Evolutionary conservation across 495 filamentous ascomycete genomes (phyloP).

Genomic region (Aspergillus ellipticus): DNA sequence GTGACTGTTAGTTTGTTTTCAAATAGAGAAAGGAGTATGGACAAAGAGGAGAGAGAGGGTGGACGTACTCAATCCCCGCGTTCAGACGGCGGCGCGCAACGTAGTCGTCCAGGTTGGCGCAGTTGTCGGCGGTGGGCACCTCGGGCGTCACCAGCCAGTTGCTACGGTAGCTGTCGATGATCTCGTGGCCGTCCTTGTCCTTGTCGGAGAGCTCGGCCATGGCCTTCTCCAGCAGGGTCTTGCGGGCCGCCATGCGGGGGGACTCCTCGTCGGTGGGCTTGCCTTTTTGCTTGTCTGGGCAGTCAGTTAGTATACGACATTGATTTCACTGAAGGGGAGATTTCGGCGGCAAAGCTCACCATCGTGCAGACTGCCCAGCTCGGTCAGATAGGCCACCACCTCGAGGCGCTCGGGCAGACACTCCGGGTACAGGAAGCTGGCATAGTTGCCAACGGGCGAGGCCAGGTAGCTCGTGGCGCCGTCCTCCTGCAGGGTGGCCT

Average conservation of each 20-base stretch:
- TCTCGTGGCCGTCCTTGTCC: slow-evolving; percentile 14
- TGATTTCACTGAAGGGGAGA: neutral
- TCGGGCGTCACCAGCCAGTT: slow-evolving; percentile 13
- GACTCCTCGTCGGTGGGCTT: slow-evolving; percentile 7
- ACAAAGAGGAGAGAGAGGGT: too few species aligned
- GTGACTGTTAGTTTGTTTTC: too few species aligned
- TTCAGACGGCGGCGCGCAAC: slow-evolving; percentile 8
- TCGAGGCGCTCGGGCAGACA: slow-evolving; percentile 40
- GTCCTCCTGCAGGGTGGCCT: slow-evolving; percentile 2
- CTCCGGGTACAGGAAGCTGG: slow-evolving; percentile 27
- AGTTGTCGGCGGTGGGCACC: slow-evolving; percentile 8
- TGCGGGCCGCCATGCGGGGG: slow-evolving; percentile 5
- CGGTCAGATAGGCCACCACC: slow-evolving; percentile 38
- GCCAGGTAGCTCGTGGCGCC: slow-evolving; percentile 10
- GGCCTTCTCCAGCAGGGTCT: slow-evolving; percentile 12
- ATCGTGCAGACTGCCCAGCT: slow-evolving; percentile 43
- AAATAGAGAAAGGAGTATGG: neutral
- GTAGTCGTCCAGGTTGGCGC: slow-evolving; percentile 15
- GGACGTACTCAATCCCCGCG: slow-evolving; percentile 12
- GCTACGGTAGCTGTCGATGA: slow-evolving; percentile 16
- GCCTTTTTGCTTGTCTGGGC: slow-evolving; percentile 7
- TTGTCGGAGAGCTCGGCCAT: slow-evolving; percentile 10
- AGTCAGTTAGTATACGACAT: too few species aligned
- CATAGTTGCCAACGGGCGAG: slow-evolving; percentile 13
- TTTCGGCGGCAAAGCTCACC: slow-evolving; percentile 20